A percentile compares a stretch with the other conserved stretches of the same genome.
Evolutionary conservation across 2,329 filamentous ascomycete species (phyloP).

Genomic region (Rhexocercosporidium sp.): DNA sequence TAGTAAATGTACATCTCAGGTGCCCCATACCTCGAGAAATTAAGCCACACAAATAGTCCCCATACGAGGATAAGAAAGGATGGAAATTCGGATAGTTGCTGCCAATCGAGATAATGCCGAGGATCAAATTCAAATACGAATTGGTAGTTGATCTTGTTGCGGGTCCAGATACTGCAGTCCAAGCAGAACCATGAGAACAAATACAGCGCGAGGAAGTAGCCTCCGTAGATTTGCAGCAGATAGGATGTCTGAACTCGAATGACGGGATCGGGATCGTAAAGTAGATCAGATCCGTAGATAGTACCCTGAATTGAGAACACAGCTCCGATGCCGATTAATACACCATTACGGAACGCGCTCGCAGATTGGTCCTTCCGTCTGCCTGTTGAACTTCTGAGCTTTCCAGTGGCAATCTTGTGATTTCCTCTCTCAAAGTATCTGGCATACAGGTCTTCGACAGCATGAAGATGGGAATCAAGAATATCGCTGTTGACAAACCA

Average conservation of each 20-base stretch:
- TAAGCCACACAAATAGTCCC: slow-evolving; percentile 86
- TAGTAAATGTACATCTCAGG: slow-evolving; percentile 81
- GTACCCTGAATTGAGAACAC: slow-evolving; percentile 71
- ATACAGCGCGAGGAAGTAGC: slow-evolving; percentile 84
- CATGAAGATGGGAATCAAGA: slow-evolving; percentile 78
- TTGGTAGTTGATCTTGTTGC: slow-evolving; percentile 89
- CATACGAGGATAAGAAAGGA: slow-evolving; percentile 80
- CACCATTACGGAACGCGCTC: slow-evolving; percentile 64
- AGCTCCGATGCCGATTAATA: slow-evolving; percentile 70
- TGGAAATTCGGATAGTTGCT: slow-evolving; percentile 84
- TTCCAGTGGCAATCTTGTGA: slow-evolving; percentile 86
- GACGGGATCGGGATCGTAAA: slow-evolving; percentile 55
- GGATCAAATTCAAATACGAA: slow-evolving; percentile 98
- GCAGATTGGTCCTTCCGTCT: slow-evolving; percentile 61
- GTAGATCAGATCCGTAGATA: slow-evolving; percentile 59
- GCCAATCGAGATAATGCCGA: slow-evolving; percentile 86
- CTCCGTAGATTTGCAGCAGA: slow-evolving; percentile 87
- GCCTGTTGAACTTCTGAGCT: slow-evolving; percentile 75
- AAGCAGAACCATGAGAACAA: slow-evolving; percentile 85
- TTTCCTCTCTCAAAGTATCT: slow-evolving; percentile 94
- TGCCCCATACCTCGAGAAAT: slow-evolving; percentile 74
- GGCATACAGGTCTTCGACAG: slow-evolving; percentile 89
- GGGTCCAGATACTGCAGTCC: slow-evolving; percentile 82
- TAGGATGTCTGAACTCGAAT: slow-evolving; percentile 64
- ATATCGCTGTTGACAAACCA: slow-evolving; percentile 92